phyloP scores from a whole-genome alignment of 768 basidiomycete species.

The Sistotremastrum suecicum region DNA sequence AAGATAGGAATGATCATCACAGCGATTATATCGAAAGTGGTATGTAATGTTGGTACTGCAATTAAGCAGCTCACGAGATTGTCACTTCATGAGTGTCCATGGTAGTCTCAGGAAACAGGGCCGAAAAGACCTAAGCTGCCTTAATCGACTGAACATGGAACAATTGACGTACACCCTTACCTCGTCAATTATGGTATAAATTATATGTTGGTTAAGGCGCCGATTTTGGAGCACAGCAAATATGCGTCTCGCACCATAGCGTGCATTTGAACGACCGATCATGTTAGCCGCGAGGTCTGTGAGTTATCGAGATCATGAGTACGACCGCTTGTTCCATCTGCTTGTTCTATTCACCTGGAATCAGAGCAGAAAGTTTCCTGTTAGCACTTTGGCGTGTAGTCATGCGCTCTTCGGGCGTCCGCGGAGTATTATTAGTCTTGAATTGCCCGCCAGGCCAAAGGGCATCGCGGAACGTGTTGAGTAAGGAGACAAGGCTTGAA shows the following conservation, averaged over 20 bases:
- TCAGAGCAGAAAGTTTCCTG: constrained; percentile 75
- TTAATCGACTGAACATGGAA: neutral
- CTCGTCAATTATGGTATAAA: constrained; percentile 83
- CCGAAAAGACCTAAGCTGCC: constrained; percentile 33
- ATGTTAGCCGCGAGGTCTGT: constrained; percentile 90
- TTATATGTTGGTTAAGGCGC: constrained; percentile 87
- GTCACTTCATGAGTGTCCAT: constrained; percentile 4
- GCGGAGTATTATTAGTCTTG: constrained; percentile 41
- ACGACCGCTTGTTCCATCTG: neutral
- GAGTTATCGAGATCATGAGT: neutral
- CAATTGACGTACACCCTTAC: constrained; percentile 22
- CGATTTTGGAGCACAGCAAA: constrained; percentile 91
- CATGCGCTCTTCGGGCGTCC: constrained; percentile 69
- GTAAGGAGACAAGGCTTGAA: constrained; percentile 48
- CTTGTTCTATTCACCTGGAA: constrained; percentile 52
- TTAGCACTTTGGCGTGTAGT: constrained; percentile 79
- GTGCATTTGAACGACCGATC: constrained; percentile 94
- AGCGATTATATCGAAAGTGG: too few relatives aligned
- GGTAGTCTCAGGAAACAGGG: constrained; percentile 42
- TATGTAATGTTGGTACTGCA: too few relatives aligned
- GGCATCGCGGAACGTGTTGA: constrained; percentile 53
- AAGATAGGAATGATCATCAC: too few relatives aligned
- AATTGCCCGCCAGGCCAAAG: constrained; percentile 82
- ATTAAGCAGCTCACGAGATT: constrained; percentile 7
- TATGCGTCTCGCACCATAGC: constrained; percentile 81